Evolutionary conservation across 495 filamentous ascomycete genomes (phyloP).

Genomic region (Talaromyces thailandensis): DNA sequence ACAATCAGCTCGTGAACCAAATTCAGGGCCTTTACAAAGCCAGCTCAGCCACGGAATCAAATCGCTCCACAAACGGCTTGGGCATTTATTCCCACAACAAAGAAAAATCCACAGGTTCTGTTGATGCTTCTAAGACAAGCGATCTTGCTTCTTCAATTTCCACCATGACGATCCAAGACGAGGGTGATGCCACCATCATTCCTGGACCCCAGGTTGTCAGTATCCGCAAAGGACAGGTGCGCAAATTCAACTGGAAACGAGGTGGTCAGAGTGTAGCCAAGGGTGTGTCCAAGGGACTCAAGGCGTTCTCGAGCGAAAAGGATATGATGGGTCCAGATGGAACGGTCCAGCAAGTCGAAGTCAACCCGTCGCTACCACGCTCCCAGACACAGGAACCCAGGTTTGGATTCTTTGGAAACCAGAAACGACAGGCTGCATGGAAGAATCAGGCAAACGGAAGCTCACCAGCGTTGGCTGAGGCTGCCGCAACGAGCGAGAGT

Average conservation of each 20-base stretch:
- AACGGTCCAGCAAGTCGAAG: slow-evolving; percentile 18
- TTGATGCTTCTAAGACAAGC: slow-evolving; percentile 46
- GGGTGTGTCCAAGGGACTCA: slow-evolving; percentile 86
- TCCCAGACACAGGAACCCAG: slow-evolving; percentile 43
- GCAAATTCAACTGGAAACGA: slow-evolving; percentile 99
- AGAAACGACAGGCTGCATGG: slow-evolving; percentile 35
- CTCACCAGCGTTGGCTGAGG: slow-evolving; percentile 42
- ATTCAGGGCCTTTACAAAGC: slow-evolving; percentile 89
- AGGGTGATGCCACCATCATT: slow-evolving; percentile 58
- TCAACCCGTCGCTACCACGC: slow-evolving; percentile 34
- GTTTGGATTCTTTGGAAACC: slow-evolving; percentile 66
- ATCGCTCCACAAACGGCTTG: slow-evolving; percentile 59
- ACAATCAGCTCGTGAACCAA: slow-evolving; percentile 88
- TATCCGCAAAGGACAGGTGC: slow-evolving; percentile 82
- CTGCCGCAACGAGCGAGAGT: slow-evolving; percentile 17
- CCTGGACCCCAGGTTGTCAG: slow-evolving; percentile 82
- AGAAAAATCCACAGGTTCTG: slow-evolving; percentile 59
- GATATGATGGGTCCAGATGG: slow-evolving; percentile 38
- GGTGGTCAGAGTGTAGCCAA: slow-evolving; percentile 87
- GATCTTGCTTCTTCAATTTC: slow-evolving; percentile 44
- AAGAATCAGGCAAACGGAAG: slow-evolving; percentile 48
- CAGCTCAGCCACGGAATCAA: slow-evolving; percentile 49
- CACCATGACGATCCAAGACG: slow-evolving; percentile 52
- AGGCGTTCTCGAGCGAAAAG: slow-evolving; percentile 56
- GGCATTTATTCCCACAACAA: slow-evolving; percentile 76